phyloP scores from a whole-genome alignment of 179 eudicot species.

The Pouteria campechiana region DNA sequence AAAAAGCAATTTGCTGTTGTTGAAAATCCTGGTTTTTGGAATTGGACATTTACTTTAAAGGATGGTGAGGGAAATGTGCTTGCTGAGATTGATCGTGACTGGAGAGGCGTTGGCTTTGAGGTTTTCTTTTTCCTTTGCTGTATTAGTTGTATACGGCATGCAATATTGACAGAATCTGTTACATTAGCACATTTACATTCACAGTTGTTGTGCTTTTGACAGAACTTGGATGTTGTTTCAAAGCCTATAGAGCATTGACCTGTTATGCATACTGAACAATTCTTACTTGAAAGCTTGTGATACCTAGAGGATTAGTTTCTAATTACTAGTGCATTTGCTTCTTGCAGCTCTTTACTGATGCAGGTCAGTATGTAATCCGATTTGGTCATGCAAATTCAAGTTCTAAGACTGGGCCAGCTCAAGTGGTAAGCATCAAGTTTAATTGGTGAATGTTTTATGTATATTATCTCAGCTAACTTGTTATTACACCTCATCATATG shows the following conservation, averaged over 20 bases:
- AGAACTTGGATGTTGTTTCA: too few species aligned
- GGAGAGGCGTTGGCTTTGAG: constrained; percentile 99
- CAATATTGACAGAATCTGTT: too few species aligned
- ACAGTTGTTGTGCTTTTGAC: too few species aligned
- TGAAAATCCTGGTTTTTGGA: constrained; percentile 93
- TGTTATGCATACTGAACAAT: too few species aligned
- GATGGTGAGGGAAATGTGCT: constrained; percentile 67
- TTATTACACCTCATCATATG: background rate
- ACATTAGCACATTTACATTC: too few species aligned
- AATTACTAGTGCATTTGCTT: background rate
- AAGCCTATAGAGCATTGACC: too few species aligned
- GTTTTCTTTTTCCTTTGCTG: constrained; percentile 17
- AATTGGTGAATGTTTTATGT: too few species aligned
- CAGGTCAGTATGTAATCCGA: constrained; percentile 93
- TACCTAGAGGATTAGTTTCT: too few species aligned
- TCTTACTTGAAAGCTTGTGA: too few species aligned
- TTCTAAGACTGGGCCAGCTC: constrained; percentile 24
- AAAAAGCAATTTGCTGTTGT: constrained; percentile 91
- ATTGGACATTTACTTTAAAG: constrained; percentile 95
- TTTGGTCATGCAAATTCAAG: constrained; percentile 59
- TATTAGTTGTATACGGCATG: constrained; percentile 1
- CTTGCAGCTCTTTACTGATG: constrained; percentile 84
- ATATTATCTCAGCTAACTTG: background rate
- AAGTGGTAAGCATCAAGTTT: constrained; percentile 25
- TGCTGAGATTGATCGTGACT: constrained; percentile 91